Evolutionary conservation across 768 basidiomycete genomes (phyloP), one percentile per base, ranked within the genome.

Genomic region (Rhodotorula paludigena): DNA sequence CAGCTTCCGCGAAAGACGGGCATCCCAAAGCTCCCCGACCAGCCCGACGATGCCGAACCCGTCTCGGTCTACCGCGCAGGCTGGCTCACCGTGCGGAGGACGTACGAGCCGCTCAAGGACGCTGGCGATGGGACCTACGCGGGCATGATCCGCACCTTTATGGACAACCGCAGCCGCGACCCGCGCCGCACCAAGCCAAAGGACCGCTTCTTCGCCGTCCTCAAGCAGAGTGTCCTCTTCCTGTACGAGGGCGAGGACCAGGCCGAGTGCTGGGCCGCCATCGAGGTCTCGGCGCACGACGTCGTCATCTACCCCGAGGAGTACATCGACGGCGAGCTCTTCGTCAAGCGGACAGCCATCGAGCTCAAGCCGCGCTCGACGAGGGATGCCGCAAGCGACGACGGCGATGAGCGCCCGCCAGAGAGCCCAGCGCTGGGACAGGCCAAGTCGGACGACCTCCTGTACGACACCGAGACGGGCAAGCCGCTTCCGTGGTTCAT

Each of bases 171-270:
- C 20, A 61, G 59, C 57, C 88, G 89, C 76, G 89, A 92, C 78
- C 88, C 90, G 14, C 89, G 87, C 76, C 82, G 84, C 48, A 86
- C 88, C 21, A 83, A 89, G 57, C 90, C 92, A 23, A 91, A 90
- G 79, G 93, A 96, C 77, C 87, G 84, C 84, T 96, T 89, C 86
- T 96, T 87, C 77, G 89, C 88, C 60, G 90, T 87, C 12, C 83
- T 98, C 77, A 97, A 97, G 82, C 90, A 89, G 51, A 88, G 85
- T 74, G 86, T 94, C 45, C 80, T 98, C 38, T 97, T 91, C 79
- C 81, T 98, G 30, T 97, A 96, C 79, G 92, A 94, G 78, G 89
- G 93, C 78, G 92, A 96, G 79, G 83, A 81, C 23, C 89, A 90
- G 86, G 84, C 84, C 60, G 93, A 97, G 73, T 92, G 90, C 79